Evolutionary conservation across 345 rosid genomes (phyloP), one percentile per base, ranked within the genome.

Genomic region (Euphorbia lathyris): DNA sequence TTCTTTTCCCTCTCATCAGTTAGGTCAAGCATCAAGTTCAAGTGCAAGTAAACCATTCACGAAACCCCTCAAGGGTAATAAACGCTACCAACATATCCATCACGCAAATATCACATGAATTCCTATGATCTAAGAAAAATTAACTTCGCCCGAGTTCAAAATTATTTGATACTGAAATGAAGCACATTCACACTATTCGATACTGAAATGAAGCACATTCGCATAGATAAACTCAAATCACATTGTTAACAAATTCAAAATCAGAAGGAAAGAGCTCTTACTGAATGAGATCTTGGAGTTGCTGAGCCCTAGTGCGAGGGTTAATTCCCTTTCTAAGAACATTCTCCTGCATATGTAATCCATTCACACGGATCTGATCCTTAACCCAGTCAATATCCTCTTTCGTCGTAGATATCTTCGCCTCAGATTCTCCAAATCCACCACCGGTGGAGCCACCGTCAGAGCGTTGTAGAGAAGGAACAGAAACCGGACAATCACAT

Each of bases 281-380:
- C 99, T 86, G 84, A 43, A 60, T 66, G 38, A 92, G 98, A 90
- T 90, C 98, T 50, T 83, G 76, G 38, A 96, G 87, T 77, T 96
- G 99, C 72, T 92, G 96, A 77, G 83, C 94, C 48, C 99, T 79
- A 27, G 99, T 86, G 45, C 99, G 90, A 29, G 99, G 99, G 77
- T 92, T 96, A 23, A 96, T 96, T 62, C 97, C 99, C 71, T 96
- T 96, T 4, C 99, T 83, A 1, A 92, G 88, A 71, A 90, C 93
- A 83, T 90, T 96, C 20, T 87, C 86, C 69, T 83, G 91, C 99
- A 96, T 92, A 69, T 90, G 98, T 74, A 96, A 74, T 22, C 99
- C 99, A 32, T 96, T 92, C 30, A 57, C 77, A 65, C 80, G 84
- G 85, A 96, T 92, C 88, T 90, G 96, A 83, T 83, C 88, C 78